Conservation (phyloP, 2,329 filamentous ascomycete genomes). For the Sordariomycetes sp. region DNA sequence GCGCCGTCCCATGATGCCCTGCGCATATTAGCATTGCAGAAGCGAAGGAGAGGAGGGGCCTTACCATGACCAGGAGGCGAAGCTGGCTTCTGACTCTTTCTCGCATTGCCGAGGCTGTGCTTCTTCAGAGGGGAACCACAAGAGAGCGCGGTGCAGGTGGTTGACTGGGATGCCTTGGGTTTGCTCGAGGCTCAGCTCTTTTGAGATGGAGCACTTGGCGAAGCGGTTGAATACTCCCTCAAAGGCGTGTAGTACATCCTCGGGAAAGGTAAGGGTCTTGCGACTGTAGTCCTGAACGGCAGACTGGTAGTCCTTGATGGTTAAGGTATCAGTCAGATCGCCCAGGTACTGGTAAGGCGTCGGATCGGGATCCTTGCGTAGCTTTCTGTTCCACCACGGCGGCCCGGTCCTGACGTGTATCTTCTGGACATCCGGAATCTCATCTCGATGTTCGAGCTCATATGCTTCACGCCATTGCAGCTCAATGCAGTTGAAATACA, state of each 20-base stretch:
- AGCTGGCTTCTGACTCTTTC: neutral
- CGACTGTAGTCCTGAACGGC: constrained; percentile 6
- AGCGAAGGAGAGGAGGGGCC: no score
- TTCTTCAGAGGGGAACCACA: constrained; percentile 6
- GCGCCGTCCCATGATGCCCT: constrained; percentile 7
- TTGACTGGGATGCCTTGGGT: constrained; percentile 8
- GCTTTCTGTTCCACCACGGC: constrained; percentile 7
- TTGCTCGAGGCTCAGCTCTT: constrained; percentile 5
- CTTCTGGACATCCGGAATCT: neutral
- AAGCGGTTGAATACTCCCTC: constrained; percentile 7
- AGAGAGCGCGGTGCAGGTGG: constrained; percentile 2
- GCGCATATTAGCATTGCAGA: neutral
- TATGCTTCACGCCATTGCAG: constrained; percentile 5
- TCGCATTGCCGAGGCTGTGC: constrained; percentile 1
- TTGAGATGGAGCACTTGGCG: neutral
- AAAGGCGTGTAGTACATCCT: constrained; percentile 6
- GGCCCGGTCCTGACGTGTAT: constrained; percentile 7
- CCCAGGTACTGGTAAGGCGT: constrained; percentile 6
- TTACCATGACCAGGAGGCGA: constrained; percentile 7
- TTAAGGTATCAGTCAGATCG: constrained; percentile 2
- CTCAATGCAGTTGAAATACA: constrained; percentile 6
- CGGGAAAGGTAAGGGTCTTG: constrained; percentile 3
- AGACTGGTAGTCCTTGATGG: constrained; percentile 4
- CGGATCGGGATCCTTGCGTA: constrained; percentile 6
- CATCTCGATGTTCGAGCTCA: neutral